Evolutionary conservation across 1,284 basidiomycete species (phyloP).

Genomic region (Melampsora medusae): DNA sequence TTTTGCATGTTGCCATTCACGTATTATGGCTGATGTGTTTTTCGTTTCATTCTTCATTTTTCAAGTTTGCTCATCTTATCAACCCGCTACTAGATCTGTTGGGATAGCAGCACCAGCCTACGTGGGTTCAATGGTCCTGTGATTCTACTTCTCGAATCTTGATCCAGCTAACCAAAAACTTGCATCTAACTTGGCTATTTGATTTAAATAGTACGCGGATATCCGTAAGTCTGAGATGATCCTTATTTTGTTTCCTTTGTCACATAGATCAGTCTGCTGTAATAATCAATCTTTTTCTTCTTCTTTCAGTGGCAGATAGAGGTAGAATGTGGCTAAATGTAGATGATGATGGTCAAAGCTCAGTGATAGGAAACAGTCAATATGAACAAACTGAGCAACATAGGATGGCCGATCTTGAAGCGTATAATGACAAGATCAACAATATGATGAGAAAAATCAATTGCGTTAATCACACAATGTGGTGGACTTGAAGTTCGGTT

Average conservation of each 20-base stretch:
- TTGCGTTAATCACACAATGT: slow-evolving; percentile 26
- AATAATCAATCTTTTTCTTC: background rate
- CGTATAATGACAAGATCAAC: slow-evolving; percentile 13
- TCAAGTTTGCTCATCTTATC: background rate
- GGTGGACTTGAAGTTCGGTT: slow-evolving; percentile 19
- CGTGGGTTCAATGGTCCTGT: slow-evolving; percentile 4
- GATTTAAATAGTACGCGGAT: slow-evolving; percentile 29
- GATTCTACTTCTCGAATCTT: too few species aligned
- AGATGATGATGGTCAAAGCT: slow-evolving; percentile 23
- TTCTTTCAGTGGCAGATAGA: slow-evolving; percentile 11
- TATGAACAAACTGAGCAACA: slow-evolving; percentile 25
- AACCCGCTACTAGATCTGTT: slow-evolving; percentile 34
- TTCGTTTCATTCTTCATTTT: background rate
- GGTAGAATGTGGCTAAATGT: slow-evolving; percentile 28
- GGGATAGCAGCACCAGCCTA: slow-evolving; percentile 30
- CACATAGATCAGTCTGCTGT: background rate
- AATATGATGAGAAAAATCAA: slow-evolving; percentile 23
- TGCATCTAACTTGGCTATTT: background rate
- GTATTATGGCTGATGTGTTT: background rate
- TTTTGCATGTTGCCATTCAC: background rate
- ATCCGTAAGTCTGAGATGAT: slow-evolving; percentile 21
- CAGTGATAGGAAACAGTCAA: background rate
- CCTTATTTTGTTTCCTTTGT: background rate
- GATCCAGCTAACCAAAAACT: background rate
- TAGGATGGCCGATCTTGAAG: slow-evolving; percentile 8